Evolutionary conservation across 2,329 filamentous ascomycete species (phyloP).

Genomic region (Mariannaea elegans): DNA sequence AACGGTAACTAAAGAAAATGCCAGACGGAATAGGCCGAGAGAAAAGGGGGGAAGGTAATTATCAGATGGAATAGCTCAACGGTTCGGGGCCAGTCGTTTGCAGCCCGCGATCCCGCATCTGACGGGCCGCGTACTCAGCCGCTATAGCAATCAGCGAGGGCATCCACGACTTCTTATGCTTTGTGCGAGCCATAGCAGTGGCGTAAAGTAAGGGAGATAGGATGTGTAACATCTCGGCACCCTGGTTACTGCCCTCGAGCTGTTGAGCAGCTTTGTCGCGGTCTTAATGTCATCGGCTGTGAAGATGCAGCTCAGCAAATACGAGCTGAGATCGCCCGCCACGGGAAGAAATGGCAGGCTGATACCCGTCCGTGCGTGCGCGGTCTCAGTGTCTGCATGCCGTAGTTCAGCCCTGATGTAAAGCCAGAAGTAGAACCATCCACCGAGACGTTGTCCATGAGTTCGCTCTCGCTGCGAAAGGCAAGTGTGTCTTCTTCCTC

Average conservation of each 20-base stretch:
- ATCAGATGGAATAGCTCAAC: no score
- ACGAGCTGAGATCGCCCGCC: constrained; percentile 82
- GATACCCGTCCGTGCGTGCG: constrained; percentile 80
- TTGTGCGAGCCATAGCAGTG: constrained; percentile 76
- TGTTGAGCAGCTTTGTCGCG: constrained; percentile 86
- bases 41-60: no score
- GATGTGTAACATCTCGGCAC: constrained; percentile 92
- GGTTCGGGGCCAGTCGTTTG: no score
- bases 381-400: constrained; percentile 36
- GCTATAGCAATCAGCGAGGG: constrained; percentile 90
- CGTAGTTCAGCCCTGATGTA: constrained; percentile 14
- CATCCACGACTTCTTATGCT: constrained; percentile 82
- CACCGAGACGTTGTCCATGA: constrained; percentile 52
- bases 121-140: constrained; percentile 88
- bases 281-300: constrained; percentile 98
- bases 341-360: constrained; percentile 85
- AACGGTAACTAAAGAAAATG: no score
- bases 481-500: constrained; percentile 54
- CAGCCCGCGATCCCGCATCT: constrained; percentile 78
- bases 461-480: constrained; percentile 51
- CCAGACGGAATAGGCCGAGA: no score
- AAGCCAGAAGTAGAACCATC: constrained; percentile 41
- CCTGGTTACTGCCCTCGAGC: constrained; percentile 75
- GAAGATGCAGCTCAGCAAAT: constrained; percentile 88
- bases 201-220: constrained; percentile 89